Evolutionary conservation across 768 basidiomycete species (phyloP), one percentile per base, ranked within the genome.

Genomic region (Agaricus subrufescens): DNA sequence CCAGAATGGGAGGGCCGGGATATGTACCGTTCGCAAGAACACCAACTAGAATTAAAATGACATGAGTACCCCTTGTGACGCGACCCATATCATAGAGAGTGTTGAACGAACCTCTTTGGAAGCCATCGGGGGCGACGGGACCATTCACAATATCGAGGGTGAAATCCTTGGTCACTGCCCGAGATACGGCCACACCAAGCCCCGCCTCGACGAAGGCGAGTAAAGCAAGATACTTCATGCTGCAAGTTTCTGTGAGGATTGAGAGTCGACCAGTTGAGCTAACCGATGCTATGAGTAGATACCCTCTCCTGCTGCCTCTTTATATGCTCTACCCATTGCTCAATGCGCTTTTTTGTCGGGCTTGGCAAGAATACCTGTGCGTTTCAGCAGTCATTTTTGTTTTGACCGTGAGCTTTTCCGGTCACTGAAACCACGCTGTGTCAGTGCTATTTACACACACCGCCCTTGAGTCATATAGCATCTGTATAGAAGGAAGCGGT

Each of bases 81-180:
- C 23, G 19, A 26, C 19, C 19, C 19, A 19, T 19, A 19, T 19
- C 10, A n/a, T 26, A 29, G 34, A 37, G 8, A 46, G 40, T 50
- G 27, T 15, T 26, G 15, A 42, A 40, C 49, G 49, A 29, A 57
- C 60, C 54, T 46, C 60, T 60, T 43, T 34, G 3, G 49, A 74
- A 75, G 3, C 78, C 79, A 50, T 79, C 78, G 7, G 78, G 78
- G 6, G 73, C 61, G 19, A 77, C 64, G n/a, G 59, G 45, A 14
- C 66, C 67, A 59, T 80, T 80, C 15, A 63, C 69, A 38, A 77
- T 60, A 53, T 70, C 61, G 5, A 82, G 58, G 34, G 73, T 66
- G 12, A 66, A 62, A 15, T 15, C 61, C 56, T 50, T 44, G 30
- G 45, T 31, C 25, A 34, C 1, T 42, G 50, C 43, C 43, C 27